Conservation (phyloP, 2,329 filamentous ascomycete species). For the Cordyceps pruinosa region DNA sequence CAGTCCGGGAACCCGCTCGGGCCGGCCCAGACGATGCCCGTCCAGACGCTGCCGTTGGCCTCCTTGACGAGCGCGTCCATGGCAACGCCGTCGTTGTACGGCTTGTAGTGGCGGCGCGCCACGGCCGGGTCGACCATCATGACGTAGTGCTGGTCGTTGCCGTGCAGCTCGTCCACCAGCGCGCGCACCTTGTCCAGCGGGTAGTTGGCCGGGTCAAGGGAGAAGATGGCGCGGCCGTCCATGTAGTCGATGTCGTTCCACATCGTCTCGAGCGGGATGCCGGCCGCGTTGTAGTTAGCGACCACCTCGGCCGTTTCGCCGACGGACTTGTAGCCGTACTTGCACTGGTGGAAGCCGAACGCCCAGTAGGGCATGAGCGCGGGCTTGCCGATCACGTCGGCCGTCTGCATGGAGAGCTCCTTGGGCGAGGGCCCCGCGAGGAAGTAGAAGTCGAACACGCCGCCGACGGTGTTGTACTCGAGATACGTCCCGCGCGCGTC, state of each 20-base stretch:
- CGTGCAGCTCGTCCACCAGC: constrained; percentile 60
- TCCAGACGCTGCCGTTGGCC: constrained; percentile 7
- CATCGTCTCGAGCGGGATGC: constrained; percentile 66
- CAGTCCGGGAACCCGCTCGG: constrained; percentile 65
- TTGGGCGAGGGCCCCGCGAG: constrained; percentile 51
- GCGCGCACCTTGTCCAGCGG: constrained; percentile 56
- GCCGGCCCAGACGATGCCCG: constrained; percentile 71
- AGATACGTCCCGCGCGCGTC: constrained; percentile 56
- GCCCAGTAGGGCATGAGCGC: constrained; percentile 60
- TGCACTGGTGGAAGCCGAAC: constrained; percentile 55
- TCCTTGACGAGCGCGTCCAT: constrained; percentile 32
- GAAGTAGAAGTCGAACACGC: constrained; percentile 68
- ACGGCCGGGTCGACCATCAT: constrained; percentile 65
- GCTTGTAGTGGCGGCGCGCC: constrained; percentile 37
- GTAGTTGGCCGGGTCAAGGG: constrained; percentile 56
- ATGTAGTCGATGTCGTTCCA: constrained; percentile 72
- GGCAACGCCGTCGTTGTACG: constrained; percentile 31
- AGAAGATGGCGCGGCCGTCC: constrained; percentile 50
- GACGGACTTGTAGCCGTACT: constrained; percentile 58
- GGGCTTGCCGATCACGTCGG: constrained; percentile 48
- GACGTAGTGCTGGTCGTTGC: constrained; percentile 61
- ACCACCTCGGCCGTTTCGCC: constrained; percentile 62
- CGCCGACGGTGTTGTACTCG: constrained; percentile 73
- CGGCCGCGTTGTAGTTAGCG: constrained; percentile 54
- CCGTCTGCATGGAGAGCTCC: constrained; percentile 53